phyloP scores from a whole-genome alignment of 1,139 yeast genomes.

The Diutina ranongensis region DNA sequence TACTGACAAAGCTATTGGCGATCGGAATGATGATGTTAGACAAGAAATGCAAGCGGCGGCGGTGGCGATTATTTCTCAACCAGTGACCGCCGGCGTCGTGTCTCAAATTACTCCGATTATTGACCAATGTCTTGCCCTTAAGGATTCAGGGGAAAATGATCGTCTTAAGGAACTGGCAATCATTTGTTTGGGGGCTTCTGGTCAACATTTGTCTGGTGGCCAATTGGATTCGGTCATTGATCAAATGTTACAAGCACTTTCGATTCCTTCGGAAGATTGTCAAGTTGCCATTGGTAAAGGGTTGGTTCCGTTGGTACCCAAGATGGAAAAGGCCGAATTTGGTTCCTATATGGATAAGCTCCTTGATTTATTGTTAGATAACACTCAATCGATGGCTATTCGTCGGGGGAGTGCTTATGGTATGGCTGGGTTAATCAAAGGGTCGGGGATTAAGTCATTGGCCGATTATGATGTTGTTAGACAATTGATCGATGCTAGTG shows the following conservation, averaged over 20 bases:
- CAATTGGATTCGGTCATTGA: slow-evolving; percentile 58
- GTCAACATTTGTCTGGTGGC: slow-evolving; percentile 67
- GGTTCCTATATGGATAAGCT: slow-evolving; percentile 45
- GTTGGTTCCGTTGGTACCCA: slow-evolving; percentile 67
- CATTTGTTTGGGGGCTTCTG: slow-evolving; percentile 78
- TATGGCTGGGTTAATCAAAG: slow-evolving; percentile 84
- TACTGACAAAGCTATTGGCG: slow-evolving; percentile 57
- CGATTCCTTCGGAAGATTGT: slow-evolving; percentile 81
- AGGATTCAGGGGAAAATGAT: slow-evolving; percentile 42
- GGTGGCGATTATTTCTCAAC: slow-evolving; percentile 48
- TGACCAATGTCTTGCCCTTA: slow-evolving; percentile 44
- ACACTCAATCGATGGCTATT: slow-evolving; percentile 35
- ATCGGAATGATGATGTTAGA: slow-evolving; percentile 59
- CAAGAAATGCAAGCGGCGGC: slow-evolving; percentile 90
- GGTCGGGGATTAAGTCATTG: slow-evolving; percentile 72
- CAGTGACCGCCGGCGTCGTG: slow-evolving; percentile 47
- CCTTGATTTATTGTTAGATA: slow-evolving; percentile 43
- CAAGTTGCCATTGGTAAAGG: slow-evolving; percentile 82
- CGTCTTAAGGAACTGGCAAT: slow-evolving; percentile 55
- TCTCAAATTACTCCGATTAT: slow-evolving; percentile 69
- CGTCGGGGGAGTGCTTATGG: slow-evolving; percentile 97
- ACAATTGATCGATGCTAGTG: slow-evolving; percentile 72
- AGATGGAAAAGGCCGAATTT: slow-evolving; percentile 36
- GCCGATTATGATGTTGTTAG: slow-evolving; percentile 70
- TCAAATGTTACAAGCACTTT: slow-evolving; percentile 61